Base-by-base conservation (phyloP, 169 alveolate genomes). In the Babesia bigemina region DNA sequence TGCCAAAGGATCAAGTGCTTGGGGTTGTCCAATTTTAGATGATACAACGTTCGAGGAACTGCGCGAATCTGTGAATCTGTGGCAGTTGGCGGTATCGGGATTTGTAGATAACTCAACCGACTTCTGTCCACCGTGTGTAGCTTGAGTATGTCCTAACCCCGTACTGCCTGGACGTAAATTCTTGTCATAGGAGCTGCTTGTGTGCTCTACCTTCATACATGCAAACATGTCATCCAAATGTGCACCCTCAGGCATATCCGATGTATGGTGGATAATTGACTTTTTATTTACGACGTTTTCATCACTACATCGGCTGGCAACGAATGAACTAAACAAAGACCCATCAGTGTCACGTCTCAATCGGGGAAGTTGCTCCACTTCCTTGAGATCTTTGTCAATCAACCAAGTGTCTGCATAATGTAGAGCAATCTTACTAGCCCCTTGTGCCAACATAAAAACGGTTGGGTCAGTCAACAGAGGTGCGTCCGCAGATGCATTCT, bases 401-500 rank as follows among this genome's bases (percentile, higher is more conserved):
- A 49, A 28, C 69, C 76, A 65, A 24, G 55, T 55, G 49, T 75
- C 84, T 14, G 84, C 84, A n/a, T 69, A 76, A 42, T 76, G 63
- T 19, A 76, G 17, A 8, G 86, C 26, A 2, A 76, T 48, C 6
- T n/a, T 60, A 16, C 36, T 19, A 56, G 36, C 24, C n/a, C 73
- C 69, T 24, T 76, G 86, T 19, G 86, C 73, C 56, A 76, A 29
- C 44, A 76, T 1, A n/a, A 76, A 56, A 13, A 76, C 63, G 13
- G 83, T 28, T 13, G 86, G 86, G 28, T 76, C 53, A 4, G 48
- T 33, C 66, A 76, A 44, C 65, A 69, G 57, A n/a, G 86, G 86
- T 33, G 79, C 56, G 22, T 76, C 86, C 24, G 26, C 86, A 52
- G 26, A 39, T 7, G 83, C 70, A 13, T 76, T 65, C 63, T 69